Evolutionary conservation across 176 grass and related monocot species (phyloP), one percentile per base, ranked within the genome.

Genomic region (Oryza australiensis): DNA sequence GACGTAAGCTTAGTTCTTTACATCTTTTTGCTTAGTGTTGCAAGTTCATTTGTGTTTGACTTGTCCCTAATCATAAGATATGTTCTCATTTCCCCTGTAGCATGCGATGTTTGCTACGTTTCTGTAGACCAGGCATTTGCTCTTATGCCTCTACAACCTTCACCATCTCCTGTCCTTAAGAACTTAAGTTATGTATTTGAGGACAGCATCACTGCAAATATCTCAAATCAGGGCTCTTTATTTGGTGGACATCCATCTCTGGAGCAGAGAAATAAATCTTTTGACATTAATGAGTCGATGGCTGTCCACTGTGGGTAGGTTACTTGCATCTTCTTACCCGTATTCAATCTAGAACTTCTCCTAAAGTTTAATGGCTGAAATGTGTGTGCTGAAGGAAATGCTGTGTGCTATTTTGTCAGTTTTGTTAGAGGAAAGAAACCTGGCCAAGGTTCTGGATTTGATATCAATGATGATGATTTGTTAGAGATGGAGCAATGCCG

Each of bases 381-480:
- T 26, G 9, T 82, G 64, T 79, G 42, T 75, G 57, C 48, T 67
- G 33, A 63, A 72, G 20, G 64, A 38, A 64, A 69, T 82, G 78
- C 14, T 65, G 59, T 85, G 20, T 22, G 28, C 68, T 75, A 24
- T 79, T 64, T 51, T 81, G 55, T 84, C 81, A 99, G 96, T 42
- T 99, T 99, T 90, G 91, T 91, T 70, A 88, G 82, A 86, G 96
- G 96, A 90, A 94, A 89, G 74, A 99, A 84, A 73, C 93, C 93
- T 68, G 93, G 89, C 62, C 75, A 78, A 90, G 89, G 84, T 80
- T 92, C 85, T 66, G 96, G 96, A 29, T 99, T 99, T 78, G 91
- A 99, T 80, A 95, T 99, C 85, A 80, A 88, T 48, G 76, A 90
- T 40, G 67, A 84, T 82, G 93, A 99, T 91, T 83, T 99, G 74